These are phyloP conservation scores for Arxiozyma heterogenica DNA, from an alignment of 1,139 yeast species.

Conservation along the genomic window DNA sequence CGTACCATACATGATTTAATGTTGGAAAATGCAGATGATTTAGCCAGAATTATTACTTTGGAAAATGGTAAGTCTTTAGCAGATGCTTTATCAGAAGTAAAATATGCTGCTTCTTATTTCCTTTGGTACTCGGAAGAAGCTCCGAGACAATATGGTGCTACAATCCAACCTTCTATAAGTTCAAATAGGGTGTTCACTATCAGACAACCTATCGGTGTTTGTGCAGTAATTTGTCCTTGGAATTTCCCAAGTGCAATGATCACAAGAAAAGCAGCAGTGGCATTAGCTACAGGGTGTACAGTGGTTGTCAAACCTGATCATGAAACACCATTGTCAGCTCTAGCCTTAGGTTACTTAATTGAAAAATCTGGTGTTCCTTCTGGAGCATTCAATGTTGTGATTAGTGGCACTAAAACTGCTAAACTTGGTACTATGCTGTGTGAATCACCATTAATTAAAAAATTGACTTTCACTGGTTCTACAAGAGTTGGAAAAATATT, in stretches of 20 bases:
- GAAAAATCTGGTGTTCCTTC: constrained; percentile 80
- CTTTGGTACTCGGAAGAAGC: constrained; percentile 90
- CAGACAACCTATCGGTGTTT: constrained; percentile 81
- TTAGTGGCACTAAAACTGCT: constrained; percentile 44
- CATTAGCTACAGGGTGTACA: constrained; percentile 89
- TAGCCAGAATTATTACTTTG: constrained; percentile 62
- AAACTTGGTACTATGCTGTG: constrained; percentile 63
- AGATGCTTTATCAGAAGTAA: constrained; percentile 71
- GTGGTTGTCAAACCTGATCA: constrained; percentile 82
- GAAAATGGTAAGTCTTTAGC: constrained; percentile 79
- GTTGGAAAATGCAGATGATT: constrained; percentile 59
- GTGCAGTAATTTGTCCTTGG: constrained; percentile 92
- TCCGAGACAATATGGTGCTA: constrained; percentile 63
- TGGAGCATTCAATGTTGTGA: constrained; percentile 69
- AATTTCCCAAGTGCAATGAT: constrained; percentile 95
- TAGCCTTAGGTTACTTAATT: constrained; percentile 66
- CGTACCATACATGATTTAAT: constrained; percentile 54
- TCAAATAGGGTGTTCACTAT: constrained; percentile 53
- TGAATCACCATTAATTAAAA: constrained; percentile 56
- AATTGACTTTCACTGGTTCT: constrained; percentile 86
- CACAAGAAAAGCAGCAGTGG: constrained; percentile 84
- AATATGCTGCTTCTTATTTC: constrained; percentile 68
- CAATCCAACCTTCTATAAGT: constrained; percentile 55
- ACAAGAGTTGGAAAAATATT: constrained; percentile 73
- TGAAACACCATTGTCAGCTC: constrained; percentile 81